These are phyloP conservation scores for Ambrosia trifida DNA, from an alignment of 129 eudicot genomes.

Conservation along the genomic window DNA sequence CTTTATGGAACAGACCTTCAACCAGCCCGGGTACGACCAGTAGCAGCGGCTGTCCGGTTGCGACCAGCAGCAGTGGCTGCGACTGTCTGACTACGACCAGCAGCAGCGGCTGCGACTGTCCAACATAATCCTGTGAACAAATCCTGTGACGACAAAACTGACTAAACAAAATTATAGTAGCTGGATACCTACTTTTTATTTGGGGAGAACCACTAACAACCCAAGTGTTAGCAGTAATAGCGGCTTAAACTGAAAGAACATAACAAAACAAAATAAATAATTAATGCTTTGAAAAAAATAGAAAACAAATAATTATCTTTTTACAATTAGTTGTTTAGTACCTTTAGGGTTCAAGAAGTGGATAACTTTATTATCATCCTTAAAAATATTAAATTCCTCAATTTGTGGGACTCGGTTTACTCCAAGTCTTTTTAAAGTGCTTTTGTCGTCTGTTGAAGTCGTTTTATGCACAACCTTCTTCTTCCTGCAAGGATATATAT, in stretches of 20 bases:
- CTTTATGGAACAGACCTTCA: too few relatives aligned
- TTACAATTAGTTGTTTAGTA: too few relatives aligned
- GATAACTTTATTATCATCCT: conserved; percentile 78
- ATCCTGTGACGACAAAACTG: not conserved
- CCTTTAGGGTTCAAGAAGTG: conserved; percentile 91
- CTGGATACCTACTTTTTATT: conserved; percentile 59
- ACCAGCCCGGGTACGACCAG: too few relatives aligned
- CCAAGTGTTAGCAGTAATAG: conserved; percentile 93
- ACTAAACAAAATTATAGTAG: not conserved
- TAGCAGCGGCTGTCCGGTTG: too few relatives aligned
- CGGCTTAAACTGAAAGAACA: conserved; percentile 76
- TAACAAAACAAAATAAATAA: not conserved
- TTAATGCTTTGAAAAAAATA: not conserved
- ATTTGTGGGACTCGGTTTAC: conserved; percentile 73
- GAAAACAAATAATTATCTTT: not conserved
- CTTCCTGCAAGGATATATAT: too few relatives aligned
- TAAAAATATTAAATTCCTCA: conserved; percentile 83
- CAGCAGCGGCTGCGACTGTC: too few relatives aligned
- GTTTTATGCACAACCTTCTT: conserved; percentile 98
- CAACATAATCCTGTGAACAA: too few relatives aligned
- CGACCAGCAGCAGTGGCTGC: too few relatives aligned
- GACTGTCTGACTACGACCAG: too few relatives aligned
- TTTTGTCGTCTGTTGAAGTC: conserved; percentile 78
- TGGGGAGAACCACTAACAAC: conserved; percentile 90
- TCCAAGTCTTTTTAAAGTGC: conserved; percentile 82